A percentile compares a stretch with the other conserved stretches of the same genome.
Evolutionary conservation across 257 asterid genomes (phyloP).

Genomic region (Solanum rostratum): DNA sequence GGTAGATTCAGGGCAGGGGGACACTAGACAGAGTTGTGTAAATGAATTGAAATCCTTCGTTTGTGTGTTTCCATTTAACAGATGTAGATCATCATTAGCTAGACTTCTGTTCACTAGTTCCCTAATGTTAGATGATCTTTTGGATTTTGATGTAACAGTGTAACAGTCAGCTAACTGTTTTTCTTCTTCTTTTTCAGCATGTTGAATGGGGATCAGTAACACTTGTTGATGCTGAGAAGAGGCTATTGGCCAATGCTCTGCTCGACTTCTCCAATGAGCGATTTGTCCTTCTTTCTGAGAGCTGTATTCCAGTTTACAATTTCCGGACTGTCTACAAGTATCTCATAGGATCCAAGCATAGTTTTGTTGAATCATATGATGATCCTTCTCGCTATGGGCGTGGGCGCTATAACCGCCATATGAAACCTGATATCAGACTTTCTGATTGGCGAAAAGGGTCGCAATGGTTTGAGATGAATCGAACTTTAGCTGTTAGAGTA

Average conservation of each 20-base stretch:
- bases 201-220: slow-evolving; percentile 89
- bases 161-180: not conserved
- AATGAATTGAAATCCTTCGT: not conserved
- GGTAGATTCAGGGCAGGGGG: not conserved
- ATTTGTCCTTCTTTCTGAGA: slow-evolving; percentile 77
- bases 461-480: slow-evolving; percentile 89
- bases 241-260: slow-evolving; percentile 84
- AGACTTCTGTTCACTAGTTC: not conserved
- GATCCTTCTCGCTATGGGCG: slow-evolving; percentile 88
- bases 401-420: slow-evolving; percentile 77
- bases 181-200: slow-evolving; percentile 27
- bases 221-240: slow-evolving; percentile 84
- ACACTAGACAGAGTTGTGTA: not conserved
- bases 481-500: slow-evolving; percentile 49
- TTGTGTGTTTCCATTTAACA: not conserved
- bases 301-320: slow-evolving; percentile 79
- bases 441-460: slow-evolving; percentile 95
- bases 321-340: slow-evolving; percentile 61
- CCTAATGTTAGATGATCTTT: not conserved
- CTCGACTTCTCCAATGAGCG: slow-evolving; percentile 91
- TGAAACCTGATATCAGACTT: slow-evolving; percentile 58
- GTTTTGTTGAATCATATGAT: slow-evolving; percentile 70
- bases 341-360: slow-evolving; percentile 48
- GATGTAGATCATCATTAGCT: not conserved
- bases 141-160: not conserved